phyloP scores from a whole-genome alignment of 2,329 filamentous ascomycete genomes.

The Verticillium klebahnii region DNA sequence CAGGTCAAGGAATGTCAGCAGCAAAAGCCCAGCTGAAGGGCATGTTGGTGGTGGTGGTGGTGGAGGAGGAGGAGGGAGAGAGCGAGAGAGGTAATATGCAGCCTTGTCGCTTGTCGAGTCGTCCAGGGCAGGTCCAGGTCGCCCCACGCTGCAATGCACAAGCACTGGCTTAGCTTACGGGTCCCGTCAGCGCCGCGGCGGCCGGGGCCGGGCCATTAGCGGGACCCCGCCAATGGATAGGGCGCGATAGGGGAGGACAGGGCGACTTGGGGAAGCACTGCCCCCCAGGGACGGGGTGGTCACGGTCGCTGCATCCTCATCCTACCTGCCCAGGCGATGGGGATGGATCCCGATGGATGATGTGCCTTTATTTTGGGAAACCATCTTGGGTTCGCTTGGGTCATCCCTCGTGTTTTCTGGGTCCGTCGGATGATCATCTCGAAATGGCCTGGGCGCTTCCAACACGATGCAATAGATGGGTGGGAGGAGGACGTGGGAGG shows the following conservation, averaged over 20 bases:
- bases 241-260: neutral
- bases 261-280: neutral
- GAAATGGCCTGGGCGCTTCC: no score
- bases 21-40: neutral
- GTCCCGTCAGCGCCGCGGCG: neutral
- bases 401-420: no score
- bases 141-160: neutral
- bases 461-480: no score
- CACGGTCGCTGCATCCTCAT: neutral
- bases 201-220: neutral
- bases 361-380: neutral
- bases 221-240: neutral
- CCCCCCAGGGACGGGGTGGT: neutral
- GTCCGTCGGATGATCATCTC: no score
- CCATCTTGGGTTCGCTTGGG: no score
- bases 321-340: neutral
- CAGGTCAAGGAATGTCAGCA: neutral
- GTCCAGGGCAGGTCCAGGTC: slow-evolving; percentile 2
- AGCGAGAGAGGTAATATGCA: neutral
- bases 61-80: neutral
- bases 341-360: neutral
- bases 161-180: neutral
- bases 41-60: neutral
- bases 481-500: no score
- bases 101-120: neutral